phyloP scores from a whole-genome alignment of 768 basidiomycete genomes.

The Hortiboletus flavorubellus region DNA sequence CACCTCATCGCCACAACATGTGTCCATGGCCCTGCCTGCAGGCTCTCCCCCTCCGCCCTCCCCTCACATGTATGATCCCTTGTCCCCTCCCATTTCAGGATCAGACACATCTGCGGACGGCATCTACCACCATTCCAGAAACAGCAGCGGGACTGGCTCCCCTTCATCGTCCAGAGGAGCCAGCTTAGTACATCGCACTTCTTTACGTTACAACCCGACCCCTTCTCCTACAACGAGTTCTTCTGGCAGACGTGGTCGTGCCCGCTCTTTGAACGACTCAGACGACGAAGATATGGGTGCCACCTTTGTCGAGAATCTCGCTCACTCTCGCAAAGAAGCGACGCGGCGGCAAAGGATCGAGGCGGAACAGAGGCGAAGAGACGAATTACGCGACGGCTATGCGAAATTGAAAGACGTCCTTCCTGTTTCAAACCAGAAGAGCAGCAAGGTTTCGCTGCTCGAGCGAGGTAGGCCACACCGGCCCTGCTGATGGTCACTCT shows the following conservation, averaged over 20 bases:
- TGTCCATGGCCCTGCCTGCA: constrained; percentile 56
- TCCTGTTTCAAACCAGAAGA: constrained; percentile 85
- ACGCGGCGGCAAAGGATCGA: constrained; percentile 82
- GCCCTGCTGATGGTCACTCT: neutral
- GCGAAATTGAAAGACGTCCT: constrained; percentile 84
- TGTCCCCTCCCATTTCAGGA: constrained; percentile 84
- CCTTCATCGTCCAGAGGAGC: constrained; percentile 74
- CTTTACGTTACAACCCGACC: constrained; percentile 73
- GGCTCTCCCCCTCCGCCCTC: constrained; percentile 73
- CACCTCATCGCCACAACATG: constrained; percentile 63
- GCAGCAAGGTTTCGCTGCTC: constrained; percentile 84
- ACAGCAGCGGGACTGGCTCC: constrained; percentile 71
- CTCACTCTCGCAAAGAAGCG: constrained; percentile 77
- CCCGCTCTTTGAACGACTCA: constrained; percentile 68
- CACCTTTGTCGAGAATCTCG: constrained; percentile 65
- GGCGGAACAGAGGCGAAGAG: constrained; percentile 85
- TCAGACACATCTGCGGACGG: constrained; percentile 88
- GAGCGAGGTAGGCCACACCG: constrained; percentile 65
- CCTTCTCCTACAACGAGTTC: constrained; percentile 76
- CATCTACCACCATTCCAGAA: constrained; percentile 69
- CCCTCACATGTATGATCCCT: constrained; percentile 78
- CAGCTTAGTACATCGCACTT: constrained; percentile 70
- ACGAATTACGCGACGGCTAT: constrained; percentile 89
- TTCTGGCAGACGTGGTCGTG: constrained; percentile 60
- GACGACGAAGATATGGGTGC: constrained; percentile 76